Base-by-base conservation (phyloP, 306 rosid species). In the Glycyrrhiza uralensis region DNA sequence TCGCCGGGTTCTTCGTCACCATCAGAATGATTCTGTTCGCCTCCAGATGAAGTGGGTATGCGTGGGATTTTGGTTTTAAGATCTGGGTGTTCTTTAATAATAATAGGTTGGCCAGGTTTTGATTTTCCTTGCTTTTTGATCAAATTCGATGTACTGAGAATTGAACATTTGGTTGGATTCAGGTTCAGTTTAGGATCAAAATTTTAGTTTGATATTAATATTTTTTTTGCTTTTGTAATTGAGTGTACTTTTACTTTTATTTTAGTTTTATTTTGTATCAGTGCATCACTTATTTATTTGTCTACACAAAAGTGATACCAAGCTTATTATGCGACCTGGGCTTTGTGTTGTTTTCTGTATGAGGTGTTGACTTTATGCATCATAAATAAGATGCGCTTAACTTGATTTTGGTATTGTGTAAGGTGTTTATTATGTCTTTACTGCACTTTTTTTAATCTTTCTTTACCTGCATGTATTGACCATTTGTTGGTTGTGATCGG, bases 1-100 rank as follows among this genome's bases (percentile, higher is more conserved):
- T 91, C 10, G 81, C 71, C 0, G 96, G 90, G 12, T 87, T 87
- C 56, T 79, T 87, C 33, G 58, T 84, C 20, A 88, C 92, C 5
- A 68, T 94, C 7, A 87, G 76, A 72, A 38, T 94, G 88, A 91
- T 94, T 56, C 97, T 97, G 1, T 88, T 94, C 26, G 96, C 99
- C 3, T 89, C 93, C 59, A 83, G 76, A 91, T 89, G 86, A n/a
- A n/a, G n/a, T n/a, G n/a, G n/a, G 32, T 61, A 0, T 22, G 38
- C 49, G 32, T 33, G 66, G 22, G 33, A 61, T 79, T 75, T 47
- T 76, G 54, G 23, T 69, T 82, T 70, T 49, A 23, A 32, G 69
- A 74, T 64, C 56, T 45, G 50, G 57, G 51, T 18, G 6, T n/a
- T n/a, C n/a, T n/a, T n/a, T n/a, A n/a, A n/a, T n/a, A n/a, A n/a